phyloP scores from a whole-genome alignment of 2,329 filamentous ascomycete genomes.

The Paecilomyces dactylethromorphus region DNA sequence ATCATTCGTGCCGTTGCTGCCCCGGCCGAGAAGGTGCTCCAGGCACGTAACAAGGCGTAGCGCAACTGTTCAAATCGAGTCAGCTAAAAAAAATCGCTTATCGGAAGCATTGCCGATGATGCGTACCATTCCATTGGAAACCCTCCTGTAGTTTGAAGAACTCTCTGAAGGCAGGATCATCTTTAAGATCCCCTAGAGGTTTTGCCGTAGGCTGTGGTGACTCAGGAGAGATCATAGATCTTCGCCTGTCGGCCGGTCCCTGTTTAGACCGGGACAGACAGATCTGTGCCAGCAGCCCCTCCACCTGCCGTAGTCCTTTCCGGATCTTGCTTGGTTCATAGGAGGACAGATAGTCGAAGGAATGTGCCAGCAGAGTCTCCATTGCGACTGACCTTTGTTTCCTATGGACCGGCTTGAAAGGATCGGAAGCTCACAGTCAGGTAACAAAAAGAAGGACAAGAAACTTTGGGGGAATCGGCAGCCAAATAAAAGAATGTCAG shows the following conservation, averaged over 20 bases:
- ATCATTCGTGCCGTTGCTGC: conserved; percentile 75
- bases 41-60: conserved; percentile 79
- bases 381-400: conserved; percentile 43
- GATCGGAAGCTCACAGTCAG: conserved; percentile 2
- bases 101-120: not conserved
- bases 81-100: not conserved
- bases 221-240: conserved; percentile 34
- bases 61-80: conserved; percentile 50
- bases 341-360: conserved; percentile 94
- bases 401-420: conserved; percentile 1
- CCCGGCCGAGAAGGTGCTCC: conserved; percentile 77
- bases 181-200: conserved; percentile 61
- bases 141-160: conserved; percentile 96
- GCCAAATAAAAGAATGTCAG: not conserved
- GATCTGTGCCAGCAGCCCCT: conserved; percentile 89
- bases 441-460: not conserved
- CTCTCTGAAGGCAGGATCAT: conserved; percentile 85
- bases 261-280: conserved; percentile 60
- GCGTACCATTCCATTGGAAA: conserved; percentile 85
- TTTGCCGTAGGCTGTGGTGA: conserved; percentile 47
- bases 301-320: conserved; percentile 89
- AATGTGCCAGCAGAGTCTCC: conserved; percentile 86
- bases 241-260: conserved; percentile 33
- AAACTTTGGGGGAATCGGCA: not conserved
- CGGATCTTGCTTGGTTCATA: conserved; percentile 84